Conservation (phyloP, 805 yeast species). For the Saccharomycopsis fibuligera region DNA sequence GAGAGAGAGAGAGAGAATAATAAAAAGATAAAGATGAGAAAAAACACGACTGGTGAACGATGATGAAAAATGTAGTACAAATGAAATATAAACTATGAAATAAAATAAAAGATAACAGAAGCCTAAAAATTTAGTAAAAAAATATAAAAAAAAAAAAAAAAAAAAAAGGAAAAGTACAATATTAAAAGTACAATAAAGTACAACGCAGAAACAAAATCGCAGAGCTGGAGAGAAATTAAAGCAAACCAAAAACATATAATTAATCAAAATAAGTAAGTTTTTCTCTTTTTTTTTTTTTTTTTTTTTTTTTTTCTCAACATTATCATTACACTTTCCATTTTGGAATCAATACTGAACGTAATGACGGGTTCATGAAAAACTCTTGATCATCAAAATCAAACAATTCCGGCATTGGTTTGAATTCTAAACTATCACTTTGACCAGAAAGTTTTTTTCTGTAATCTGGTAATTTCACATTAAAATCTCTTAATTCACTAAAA, state of each 20-base stretch:
- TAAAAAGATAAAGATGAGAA: neutral
- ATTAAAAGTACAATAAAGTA: neutral
- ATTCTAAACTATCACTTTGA: conserved; percentile 12
- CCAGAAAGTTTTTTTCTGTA: conserved; percentile 11
- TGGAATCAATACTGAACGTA: conserved; percentile 34
- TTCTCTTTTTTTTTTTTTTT: too few relatives aligned
- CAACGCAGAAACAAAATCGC: too few relatives aligned
- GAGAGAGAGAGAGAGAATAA: neutral
- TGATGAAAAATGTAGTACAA: too few relatives aligned
- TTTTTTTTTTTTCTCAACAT: too few relatives aligned
- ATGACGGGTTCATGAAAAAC: conserved; percentile 33
- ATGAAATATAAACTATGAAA: too few relatives aligned
- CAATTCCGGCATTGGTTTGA: conserved; percentile 33
- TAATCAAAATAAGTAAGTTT: too few relatives aligned
- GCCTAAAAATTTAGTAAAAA: neutral
- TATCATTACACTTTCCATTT: conserved; percentile 3
- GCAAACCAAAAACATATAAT: neutral
- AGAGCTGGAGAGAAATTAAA: too few relatives aligned
- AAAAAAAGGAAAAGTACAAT: too few relatives aligned
- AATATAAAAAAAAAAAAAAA: too few relatives aligned
- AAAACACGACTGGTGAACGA: too few relatives aligned
- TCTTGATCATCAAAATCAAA: conserved; percentile 43
- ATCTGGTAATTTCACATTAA: conserved; percentile 17
- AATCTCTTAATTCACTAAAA: conserved; percentile 46
- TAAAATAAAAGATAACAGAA: too few relatives aligned